These are phyloP conservation scores for Trypanosoma theileri DNA, from an alignment of 208 protist species.

Conservation along the genomic window DNA sequence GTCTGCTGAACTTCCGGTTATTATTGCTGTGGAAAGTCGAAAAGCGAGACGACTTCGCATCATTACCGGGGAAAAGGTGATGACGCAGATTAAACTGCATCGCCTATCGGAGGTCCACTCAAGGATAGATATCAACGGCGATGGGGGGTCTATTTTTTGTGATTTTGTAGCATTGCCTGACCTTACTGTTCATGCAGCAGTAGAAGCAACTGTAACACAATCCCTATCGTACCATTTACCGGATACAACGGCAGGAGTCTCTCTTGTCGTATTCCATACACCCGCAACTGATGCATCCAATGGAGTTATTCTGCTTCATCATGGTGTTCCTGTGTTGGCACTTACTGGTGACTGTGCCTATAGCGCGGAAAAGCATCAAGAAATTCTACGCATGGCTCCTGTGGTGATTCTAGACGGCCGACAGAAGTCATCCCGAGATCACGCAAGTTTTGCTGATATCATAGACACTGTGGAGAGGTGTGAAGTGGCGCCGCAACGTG, in stretches of 20 bases:
- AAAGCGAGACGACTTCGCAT: constrained; percentile 19
- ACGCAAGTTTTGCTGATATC: constrained; percentile 32
- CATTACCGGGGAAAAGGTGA: constrained; percentile 18
- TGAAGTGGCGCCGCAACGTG: neutral
- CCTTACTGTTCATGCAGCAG: no score
- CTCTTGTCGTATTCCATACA: constrained; percentile 22
- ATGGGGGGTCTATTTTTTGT: constrained; percentile 6
- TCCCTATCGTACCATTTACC: constrained; percentile 7
- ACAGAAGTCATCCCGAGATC: constrained; percentile 20
- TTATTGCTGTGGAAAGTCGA: constrained; percentile 30
- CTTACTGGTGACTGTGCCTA: constrained; percentile 36
- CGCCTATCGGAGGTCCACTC: constrained; percentile 28
- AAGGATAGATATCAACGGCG: constrained; percentile 2
- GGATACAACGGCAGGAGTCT: constrained; percentile 5
- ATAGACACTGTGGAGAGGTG: constrained; percentile 15
- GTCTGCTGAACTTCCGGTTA: constrained; percentile 35
- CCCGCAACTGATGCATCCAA: constrained; percentile 23
- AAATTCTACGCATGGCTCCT: constrained; percentile 28
- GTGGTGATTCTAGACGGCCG: constrained; percentile 33
- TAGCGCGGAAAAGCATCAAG: constrained; percentile 13
- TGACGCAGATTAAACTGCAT: constrained; percentile 22
- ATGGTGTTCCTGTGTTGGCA: constrained; percentile 21
- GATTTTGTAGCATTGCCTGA: constrained; percentile 20
- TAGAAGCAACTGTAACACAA: neutral
- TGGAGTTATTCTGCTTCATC: constrained; percentile 22